Percentiles rank a stretch among this genome's conserved stretches.
These are phyloP conservation scores for Podospora pseudoanserina DNA, from an alignment of 495 filamentous ascomycete species.

Conservation along the genomic window DNA sequence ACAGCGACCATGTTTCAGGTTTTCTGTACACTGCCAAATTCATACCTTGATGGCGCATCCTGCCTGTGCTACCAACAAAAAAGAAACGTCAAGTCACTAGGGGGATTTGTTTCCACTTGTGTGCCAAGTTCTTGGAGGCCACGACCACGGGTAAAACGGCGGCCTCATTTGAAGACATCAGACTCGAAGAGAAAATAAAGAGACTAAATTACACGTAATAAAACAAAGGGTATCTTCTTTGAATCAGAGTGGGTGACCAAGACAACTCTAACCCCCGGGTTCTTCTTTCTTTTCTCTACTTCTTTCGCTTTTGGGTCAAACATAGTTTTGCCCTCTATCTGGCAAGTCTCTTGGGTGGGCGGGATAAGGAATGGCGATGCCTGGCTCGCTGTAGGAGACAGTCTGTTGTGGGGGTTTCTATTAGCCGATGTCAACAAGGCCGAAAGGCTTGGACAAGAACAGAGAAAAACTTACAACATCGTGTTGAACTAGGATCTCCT, in stretches of 20 bases:
- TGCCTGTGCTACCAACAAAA: neutral
- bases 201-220: neutral
- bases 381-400: conserved; percentile 9
- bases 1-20: neutral
- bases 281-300: neutral
- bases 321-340: neutral
- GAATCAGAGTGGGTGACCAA: neutral
- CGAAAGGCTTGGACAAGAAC: neutral
- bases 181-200: neutral
- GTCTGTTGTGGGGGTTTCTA: conserved; percentile 4
- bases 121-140: neutral
- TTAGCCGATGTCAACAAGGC: neutral
- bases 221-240: neutral
- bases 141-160: neutral
- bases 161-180: neutral
- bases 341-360: neutral
- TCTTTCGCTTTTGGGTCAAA: neutral
- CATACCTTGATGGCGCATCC: neutral
- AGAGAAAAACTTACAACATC: conserved; percentile 12
- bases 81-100: neutral
- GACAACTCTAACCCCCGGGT: neutral
- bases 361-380: conserved; percentile 1
- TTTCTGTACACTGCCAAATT: neutral
- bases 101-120: neutral
- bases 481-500: conserved; percentile 19